Base-by-base conservation (phyloP, 495 filamentous ascomycete species). In the Podospora comata region DNA sequence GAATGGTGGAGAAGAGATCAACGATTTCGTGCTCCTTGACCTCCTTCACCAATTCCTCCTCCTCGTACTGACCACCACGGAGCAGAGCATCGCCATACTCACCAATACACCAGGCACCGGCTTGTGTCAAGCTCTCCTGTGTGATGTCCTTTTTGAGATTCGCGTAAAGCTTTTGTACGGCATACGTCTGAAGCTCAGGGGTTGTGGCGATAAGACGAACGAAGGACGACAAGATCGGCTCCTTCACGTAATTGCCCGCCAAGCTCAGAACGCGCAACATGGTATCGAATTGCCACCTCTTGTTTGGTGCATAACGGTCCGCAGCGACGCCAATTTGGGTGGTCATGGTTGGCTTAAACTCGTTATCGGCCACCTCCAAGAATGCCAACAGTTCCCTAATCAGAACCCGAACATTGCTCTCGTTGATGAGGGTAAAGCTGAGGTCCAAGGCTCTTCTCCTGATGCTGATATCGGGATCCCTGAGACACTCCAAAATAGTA, bases 391-490 rank as follows among this genome's bases (percentile, higher is more conserved):
- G 80, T 73, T 99, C 96, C 66, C 96, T 82, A 63, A 98, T 92
- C 53, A 99, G 85, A 27, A 97, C 91, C 32, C 96, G 89, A 28
- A 98, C 93, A 76, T 98, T 99, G 76, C 88, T 85, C 76, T 97
- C 95, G 77, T 98, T 97, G 82, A 99, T 97, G 61, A 99, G 84
- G 32, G 96, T 97, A 78, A 99, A 99, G 78, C 94, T 97, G 62
- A 99, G 87, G 75, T 99, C 95, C 4, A 99, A 88, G 23, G 95
- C 95, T 75, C 95, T 88, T 77, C 95, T 86, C 73, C 95, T 87
- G 71, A 99, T 99, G 79, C 93, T 97, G 77, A 99, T 98, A 82
- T 99, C 95, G n/a, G 96, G 95, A 78, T 99, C 95, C 68, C 96
- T 87, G 61, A 99, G 80, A 81, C 95, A 99, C 73, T 97, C 95